Conservation (phyloP, 495 filamentous ascomycete species). For the Hyaloscypha bicolor region DNA sequence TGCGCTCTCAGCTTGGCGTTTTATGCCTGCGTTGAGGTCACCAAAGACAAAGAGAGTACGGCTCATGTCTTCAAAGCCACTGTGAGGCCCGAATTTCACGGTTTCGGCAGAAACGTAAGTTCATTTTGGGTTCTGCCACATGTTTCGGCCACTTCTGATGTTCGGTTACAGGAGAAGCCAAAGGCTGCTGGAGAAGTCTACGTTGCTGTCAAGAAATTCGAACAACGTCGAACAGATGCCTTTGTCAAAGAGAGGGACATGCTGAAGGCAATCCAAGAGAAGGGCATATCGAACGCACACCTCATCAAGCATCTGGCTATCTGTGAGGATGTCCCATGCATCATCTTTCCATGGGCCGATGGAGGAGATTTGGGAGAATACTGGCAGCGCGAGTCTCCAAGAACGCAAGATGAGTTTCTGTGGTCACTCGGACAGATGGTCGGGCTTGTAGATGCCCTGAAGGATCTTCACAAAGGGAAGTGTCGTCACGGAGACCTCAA, state of each 20-base stretch:
- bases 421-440: conserved; percentile 3
- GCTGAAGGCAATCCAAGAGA: neutral
- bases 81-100: conserved; percentile 1
- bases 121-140: neutral
- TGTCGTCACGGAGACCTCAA: conserved; percentile 12
- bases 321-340: conserved; percentile 1
- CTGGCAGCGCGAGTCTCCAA: neutral
- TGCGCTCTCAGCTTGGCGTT: conserved; percentile 2
- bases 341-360: conserved; percentile 27
- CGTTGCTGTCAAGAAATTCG: conserved; percentile 6
- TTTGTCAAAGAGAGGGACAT: conserved; percentile 1
- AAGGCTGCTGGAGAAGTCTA: neutral
- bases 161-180: neutral
- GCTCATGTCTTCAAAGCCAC: conserved; percentile 1
- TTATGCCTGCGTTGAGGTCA: conserved; percentile 4
- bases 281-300: neutral
- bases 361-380: conserved; percentile 19
- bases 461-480: neutral
- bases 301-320: neutral
- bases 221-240: neutral
- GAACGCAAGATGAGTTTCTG: neutral
- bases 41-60: neutral
- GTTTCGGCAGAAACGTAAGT: neutral
- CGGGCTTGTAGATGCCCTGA: neutral
- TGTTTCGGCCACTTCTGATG: neutral